Base-by-base conservation (phyloP, 371 early-diverging fungal species). In the Paraphysoderma sedebokerense region DNA sequence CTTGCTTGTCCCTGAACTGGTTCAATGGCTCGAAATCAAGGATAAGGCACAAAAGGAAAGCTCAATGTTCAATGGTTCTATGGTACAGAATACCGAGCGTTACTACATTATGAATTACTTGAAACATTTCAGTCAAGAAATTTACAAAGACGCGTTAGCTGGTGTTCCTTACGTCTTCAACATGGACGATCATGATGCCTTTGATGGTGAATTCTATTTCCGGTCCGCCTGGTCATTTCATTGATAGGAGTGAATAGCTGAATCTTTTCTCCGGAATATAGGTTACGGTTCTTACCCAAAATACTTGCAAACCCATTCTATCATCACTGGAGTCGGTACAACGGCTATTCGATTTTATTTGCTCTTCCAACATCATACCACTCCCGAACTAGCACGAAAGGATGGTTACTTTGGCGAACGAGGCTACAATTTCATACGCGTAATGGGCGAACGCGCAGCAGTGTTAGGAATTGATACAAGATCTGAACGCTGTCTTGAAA, bases 241-340 rank as follows among this genome's bases (percentile, higher is more conserved):
- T n/a, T 34, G 13, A 34, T 13, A 34, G 3, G n/a, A 33, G 46
- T 31, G 46, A 46, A n/a, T 31, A 46, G 34, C 46, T 54, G 54
- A 62, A 65, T 52, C 74, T 82, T 5, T 79, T 80, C 58, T 82
- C 81, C 57, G n/a, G n/a, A n/a, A n/a, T n/a, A n/a, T n/a, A n/a
- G 82, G 82, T 1, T 78, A 68, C 51, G 87, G 88, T 15, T 77
- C 77, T n/a, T 87, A 90, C 57, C 88, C 87, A 1, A 79, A 76
- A 37, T 71, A 77, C 26, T 69, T 85, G 55, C 80, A 76, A 49
- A 53, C 67, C 47, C 75, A 78, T 46, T 60, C 46, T 41, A 64
- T 70, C 30, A 65, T 80, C 60, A 60, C 66, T 33, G 67, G 67
- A 54, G 66, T 81, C 47, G 70, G 66, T 36, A 66, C 67, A n/a